Evolutionary conservation across 208 protist genomes (phyloP), one percentile per base, ranked within the genome.

Genomic region (Plasmodiophora brassicae): DNA sequence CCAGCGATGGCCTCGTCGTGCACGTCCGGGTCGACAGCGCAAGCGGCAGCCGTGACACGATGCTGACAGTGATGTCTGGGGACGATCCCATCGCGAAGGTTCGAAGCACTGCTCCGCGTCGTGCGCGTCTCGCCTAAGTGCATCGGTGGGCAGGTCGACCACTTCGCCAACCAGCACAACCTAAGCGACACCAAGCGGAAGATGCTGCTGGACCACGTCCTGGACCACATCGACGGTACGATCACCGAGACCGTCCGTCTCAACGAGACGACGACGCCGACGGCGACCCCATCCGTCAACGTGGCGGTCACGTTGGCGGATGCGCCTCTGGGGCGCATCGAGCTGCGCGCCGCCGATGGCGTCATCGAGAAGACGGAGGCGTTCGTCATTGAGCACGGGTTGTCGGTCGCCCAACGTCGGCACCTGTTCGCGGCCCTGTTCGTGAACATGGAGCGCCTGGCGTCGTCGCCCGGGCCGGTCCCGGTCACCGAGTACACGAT

Each of bases 361-460:
- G 14, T 78, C 65, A 38, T 78, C n/a, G 14, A 78, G n/a, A n/a
- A 14, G 50, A 38, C 5, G 20, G 32, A 78, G 65, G 65, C 32
- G 20, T 44, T 78, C 65, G 65, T 5, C 5, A 38, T 44, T 32
- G 32, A 38, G 32, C 5, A 78, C n/a, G 65, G 41, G 65, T 32
- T 78, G 32, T 14, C 14, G 5, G 32, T 38, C 5, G 65, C 5
- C 14, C 65, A 78, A 78, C 65, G 65, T 14, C 65, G 65, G 10
- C 65, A 38, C n/a, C 65, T 78, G n/a, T 36, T 32, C 5, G 65
- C 65, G 32, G n/a, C 14, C n/a, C 65, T 78, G 65, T 78, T 78
- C 65, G 65, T 78, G 14, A 78, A 78, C 65, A 78, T 78, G 65
- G 65, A 78, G 65, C 65, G n/a, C n/a, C n/a, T 32, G 14, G n/a